Evolutionary conservation across 169 alveolate genomes (phyloP), one percentile per base, ranked within the genome.

Genomic region (Eimeria praecox): DNA sequence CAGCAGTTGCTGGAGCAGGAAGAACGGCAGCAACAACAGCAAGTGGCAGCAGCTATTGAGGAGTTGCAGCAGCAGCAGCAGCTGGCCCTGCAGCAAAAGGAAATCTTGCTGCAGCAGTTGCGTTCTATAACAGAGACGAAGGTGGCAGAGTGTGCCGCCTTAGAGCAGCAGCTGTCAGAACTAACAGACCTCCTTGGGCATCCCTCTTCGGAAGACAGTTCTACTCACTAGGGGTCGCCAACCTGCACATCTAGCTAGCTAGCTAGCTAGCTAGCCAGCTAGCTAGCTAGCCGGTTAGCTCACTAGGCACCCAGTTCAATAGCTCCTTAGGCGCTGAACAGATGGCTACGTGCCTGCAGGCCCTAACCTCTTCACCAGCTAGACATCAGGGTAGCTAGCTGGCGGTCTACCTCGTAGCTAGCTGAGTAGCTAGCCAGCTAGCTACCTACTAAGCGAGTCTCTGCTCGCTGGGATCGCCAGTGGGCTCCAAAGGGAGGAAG

Each of bases 11-110:
- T 78, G 54, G 64, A 44, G 33, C 89, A 78, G 66, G 89, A 78
- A 44, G 89, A 78, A n/a, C 89, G 66, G 64, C 69, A 78, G 66
- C 89, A 46, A 42, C 89, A 78, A 66, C 69, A 46, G 64, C 69
- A 78, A 78, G 89, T 66, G 3, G 89, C 89, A 44, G 89, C 89
- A 10, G 89, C 59, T 6, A 49, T 78, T 9, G 64, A 78, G 89
- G 89, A n/a, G 27, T 66, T 78, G 89, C 89, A 78, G 89, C 89
- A 78, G 89, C 89, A 78, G 89, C 89, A 78, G 89, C 89, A 78
- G 42, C n/a, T 44, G 62, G 89, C 89, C 64, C 89, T 78, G 59
- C 89, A 78, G 89, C 89, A 78, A 18, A 78, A 78, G 89, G 42
- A 42, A 8, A 18, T 78, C 46, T 66, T 78, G 89, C 89, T 18